Percentiles rank a stretch among this genome's conserved stretches.
These are phyloP conservation scores for Turritis glabra DNA, from an alignment of 345 rosid species.

Conservation along the genomic window DNA sequence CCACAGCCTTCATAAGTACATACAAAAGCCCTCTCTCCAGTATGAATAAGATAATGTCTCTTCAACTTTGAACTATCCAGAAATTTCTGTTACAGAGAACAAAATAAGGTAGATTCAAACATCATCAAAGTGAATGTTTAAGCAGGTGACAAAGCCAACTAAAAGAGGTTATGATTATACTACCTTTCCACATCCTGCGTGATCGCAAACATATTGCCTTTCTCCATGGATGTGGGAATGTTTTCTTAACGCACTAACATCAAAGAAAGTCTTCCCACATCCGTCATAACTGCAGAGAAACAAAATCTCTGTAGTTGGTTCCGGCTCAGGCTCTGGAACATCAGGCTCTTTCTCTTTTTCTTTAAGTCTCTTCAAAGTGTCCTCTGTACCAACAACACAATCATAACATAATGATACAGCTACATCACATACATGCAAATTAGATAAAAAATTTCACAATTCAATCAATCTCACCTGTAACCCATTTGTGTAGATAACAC, in stretches of 20 bases:
- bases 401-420: neutral
- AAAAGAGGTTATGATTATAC: neutral
- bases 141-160: neutral
- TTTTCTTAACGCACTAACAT: conserved; percentile 90
- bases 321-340: conserved; percentile 84
- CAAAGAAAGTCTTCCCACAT: conserved; percentile 94
- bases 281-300: conserved; percentile 96
- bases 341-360: conserved; percentile 72
- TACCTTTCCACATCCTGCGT: conserved; percentile 90
- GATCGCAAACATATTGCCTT: conserved; percentile 81
- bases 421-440: neutral
- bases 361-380: conserved; percentile 60
- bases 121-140: neutral
- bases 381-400: conserved; percentile 45
- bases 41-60: conserved; percentile 92
- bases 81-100: conserved; percentile 74
- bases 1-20: conserved; percentile 99
- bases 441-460: neutral
- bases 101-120: neutral
- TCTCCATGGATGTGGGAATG: conserved; percentile 99
- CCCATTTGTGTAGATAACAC: conserved; percentile 85
- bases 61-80: conserved; percentile 97
- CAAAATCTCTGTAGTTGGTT: conserved; percentile 92
- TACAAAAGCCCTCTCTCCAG: conserved; percentile 80
- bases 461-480: conserved; percentile 54